Evolutionary conservation across 2,329 filamentous ascomycete species (phyloP).

Genomic region (Rugonectria rugulosa): DNA sequence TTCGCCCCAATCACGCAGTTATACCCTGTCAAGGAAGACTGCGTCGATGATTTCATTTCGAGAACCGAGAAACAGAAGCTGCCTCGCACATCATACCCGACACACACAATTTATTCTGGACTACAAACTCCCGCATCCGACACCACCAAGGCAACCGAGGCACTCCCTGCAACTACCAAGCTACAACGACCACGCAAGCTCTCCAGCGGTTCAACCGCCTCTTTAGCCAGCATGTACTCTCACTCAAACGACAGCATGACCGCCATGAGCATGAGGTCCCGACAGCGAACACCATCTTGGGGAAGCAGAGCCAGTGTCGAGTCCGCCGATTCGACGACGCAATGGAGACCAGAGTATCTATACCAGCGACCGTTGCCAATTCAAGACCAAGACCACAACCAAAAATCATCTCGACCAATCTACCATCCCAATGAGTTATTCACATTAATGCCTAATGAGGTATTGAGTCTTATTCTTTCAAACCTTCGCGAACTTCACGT

Average conservation of each 20-base stretch:
- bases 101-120: conserved; percentile 43
- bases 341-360: conserved; percentile 32
- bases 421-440: conserved; percentile 60
- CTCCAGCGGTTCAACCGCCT: conserved; percentile 39
- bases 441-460: conserved; percentile 63
- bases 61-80: conserved; percentile 20
- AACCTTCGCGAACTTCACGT: conserved; percentile 62
- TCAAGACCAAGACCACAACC: conserved; percentile 25
- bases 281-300: conserved; percentile 40
- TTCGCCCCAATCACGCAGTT: conserved; percentile 30
- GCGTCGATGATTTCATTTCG: conserved; percentile 25
- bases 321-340: conserved; percentile 45
- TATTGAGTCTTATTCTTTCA: conserved; percentile 63
- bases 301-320: conserved; percentile 52
- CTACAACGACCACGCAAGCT: conserved; percentile 50
- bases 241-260: conserved; percentile 36
- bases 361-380: conserved; percentile 33
- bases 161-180: conserved; percentile 22
- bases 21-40: conserved; percentile 29
- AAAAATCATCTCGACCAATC: conserved; percentile 32
- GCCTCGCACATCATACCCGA: conserved; percentile 29
- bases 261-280: conserved; percentile 33
- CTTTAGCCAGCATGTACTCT: conserved; percentile 38
- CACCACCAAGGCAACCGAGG: conserved; percentile 31
- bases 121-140: conserved; percentile 39